phyloP scores from a whole-genome alignment of 106 monocot genomes.

The Hemerocallis citrina region DNA sequence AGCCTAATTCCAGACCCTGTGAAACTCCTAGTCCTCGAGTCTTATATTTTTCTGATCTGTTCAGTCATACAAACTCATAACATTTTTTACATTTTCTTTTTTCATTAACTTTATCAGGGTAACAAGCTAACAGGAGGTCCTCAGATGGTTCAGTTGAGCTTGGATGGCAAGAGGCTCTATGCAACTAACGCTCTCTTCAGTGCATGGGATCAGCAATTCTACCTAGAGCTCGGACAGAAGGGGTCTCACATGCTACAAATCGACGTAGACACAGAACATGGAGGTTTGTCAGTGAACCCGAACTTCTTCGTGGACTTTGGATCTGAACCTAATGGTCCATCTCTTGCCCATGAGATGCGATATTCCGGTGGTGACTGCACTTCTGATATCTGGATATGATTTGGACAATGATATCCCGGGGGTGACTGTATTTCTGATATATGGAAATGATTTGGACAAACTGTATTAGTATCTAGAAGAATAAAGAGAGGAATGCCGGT shows the following conservation, averaged over 20 bases:
- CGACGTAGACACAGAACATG: conserved; percentile 62
- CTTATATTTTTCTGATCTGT: not conserved
- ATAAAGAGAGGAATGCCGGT: too few relatives aligned
- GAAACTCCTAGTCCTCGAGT: too few relatives aligned
- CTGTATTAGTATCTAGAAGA: too few relatives aligned
- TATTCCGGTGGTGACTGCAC: conserved; percentile 96
- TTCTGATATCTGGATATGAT: conserved; percentile 87
- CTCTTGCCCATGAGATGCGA: conserved; percentile 97
- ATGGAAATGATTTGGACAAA: too few relatives aligned
- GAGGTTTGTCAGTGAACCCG: conserved; percentile 60
- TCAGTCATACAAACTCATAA: too few relatives aligned
- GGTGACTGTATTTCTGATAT: too few relatives aligned
- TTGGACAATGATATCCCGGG: too few relatives aligned
- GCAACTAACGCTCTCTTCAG: conserved; percentile 90
- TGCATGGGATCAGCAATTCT: conserved; percentile 83
- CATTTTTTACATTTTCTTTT: too few relatives aligned
- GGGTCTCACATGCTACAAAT: conserved; percentile 92
- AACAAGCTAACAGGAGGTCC: conserved; percentile 80
- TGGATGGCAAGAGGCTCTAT: conserved; percentile 83
- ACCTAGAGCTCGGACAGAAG: conserved; percentile 63
- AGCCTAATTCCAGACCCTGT: too few relatives aligned
- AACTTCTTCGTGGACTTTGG: conserved; percentile 88
- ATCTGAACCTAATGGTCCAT: conserved; percentile 63
- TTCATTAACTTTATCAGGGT: conserved; percentile 40
- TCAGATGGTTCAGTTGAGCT: conserved; percentile 92